Conservation (phyloP, 2,329 filamentous ascomycete species). For the Exophiala oligosperma region DNA sequence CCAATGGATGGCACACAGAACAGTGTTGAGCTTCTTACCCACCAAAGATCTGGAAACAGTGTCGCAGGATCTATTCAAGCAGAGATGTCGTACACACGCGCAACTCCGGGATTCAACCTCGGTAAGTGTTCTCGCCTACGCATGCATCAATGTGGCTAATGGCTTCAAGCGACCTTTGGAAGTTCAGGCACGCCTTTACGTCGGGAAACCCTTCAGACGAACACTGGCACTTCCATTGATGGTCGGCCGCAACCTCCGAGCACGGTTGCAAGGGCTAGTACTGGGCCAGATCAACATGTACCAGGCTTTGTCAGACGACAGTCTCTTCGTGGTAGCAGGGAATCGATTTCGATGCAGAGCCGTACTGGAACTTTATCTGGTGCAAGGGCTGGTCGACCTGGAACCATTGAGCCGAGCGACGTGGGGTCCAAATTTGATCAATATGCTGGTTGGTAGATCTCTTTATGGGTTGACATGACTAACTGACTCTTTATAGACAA, state of each 20-base stretch:
- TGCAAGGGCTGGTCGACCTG: slow-evolving; percentile 8
- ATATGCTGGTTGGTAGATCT: slow-evolving; percentile 5
- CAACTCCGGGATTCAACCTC: background rate
- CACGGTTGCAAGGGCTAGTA: slow-evolving; percentile 2
- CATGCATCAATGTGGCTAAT: slow-evolving; percentile 1
- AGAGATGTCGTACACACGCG: slow-evolving; percentile 9
- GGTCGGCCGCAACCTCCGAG: slow-evolving; percentile 16
- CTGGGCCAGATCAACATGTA: background rate
- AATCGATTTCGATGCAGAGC: background rate
- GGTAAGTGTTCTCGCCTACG: slow-evolving; percentile 3
- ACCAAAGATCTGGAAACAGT: slow-evolving; percentile 32
- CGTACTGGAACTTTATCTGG: slow-evolving; percentile 4
- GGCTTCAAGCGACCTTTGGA: slow-evolving; percentile 2
- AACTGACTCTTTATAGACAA: background rate
- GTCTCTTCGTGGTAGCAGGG: slow-evolving; percentile 1
- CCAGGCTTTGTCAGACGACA: slow-evolving; percentile 10
- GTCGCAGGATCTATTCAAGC: slow-evolving; percentile 6
- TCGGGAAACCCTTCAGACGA: slow-evolving; percentile 8
- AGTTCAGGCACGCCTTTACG: slow-evolving; percentile 13
- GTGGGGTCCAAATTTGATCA: slow-evolving; percentile 3
- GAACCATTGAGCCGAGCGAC: slow-evolving; percentile 6
- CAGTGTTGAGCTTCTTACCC: slow-evolving; percentile 39
- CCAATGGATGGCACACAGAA: slow-evolving; percentile 25
- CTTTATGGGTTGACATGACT: background rate
- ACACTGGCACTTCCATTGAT: slow-evolving; percentile 5